A percentile compares a stretch with the other conserved stretches of the same genome.
phyloP scores from a whole-genome alignment of 2,329 filamentous ascomycete genomes.

The Huntiella abstrusa region DNA sequence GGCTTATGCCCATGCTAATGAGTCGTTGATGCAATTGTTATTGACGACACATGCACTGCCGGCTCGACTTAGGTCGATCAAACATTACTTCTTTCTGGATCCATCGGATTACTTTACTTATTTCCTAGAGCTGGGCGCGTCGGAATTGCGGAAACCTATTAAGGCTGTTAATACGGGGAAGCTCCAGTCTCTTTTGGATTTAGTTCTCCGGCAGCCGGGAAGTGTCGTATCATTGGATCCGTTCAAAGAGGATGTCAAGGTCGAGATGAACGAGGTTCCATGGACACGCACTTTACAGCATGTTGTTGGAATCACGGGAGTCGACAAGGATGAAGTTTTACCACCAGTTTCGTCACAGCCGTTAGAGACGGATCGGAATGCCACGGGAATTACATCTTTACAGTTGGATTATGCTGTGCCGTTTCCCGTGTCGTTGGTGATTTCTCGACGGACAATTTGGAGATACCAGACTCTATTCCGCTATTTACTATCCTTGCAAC shows the following conservation, averaged over 20 bases:
- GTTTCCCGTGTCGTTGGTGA: constrained; percentile 86
- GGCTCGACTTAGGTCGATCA: constrained; percentile 69
- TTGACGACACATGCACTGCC: constrained; percentile 85
- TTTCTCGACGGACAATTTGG: constrained; percentile 91
- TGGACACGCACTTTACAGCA: constrained; percentile 88
- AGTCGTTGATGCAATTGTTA: constrained; percentile 75
- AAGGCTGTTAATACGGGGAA: constrained; percentile 82
- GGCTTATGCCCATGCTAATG: constrained; percentile 89
- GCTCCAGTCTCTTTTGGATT: constrained; percentile 83
- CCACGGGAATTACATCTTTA: constrained; percentile 76
- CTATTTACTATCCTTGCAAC: constrained; percentile 73
- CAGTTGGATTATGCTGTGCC: constrained; percentile 90
- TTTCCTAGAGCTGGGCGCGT: constrained; percentile 79
- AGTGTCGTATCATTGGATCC: constrained; percentile 86
- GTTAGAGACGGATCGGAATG: constrained; percentile 68
- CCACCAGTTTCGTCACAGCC: constrained; percentile 49
- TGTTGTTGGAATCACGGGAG: constrained; percentile 88
- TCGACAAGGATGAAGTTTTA: constrained; percentile 74
- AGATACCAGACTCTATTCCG: constrained; percentile 92
- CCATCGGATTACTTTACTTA: constrained; percentile 96
- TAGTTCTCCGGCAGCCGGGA: constrained; percentile 88
- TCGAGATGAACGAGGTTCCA: constrained; percentile 88
- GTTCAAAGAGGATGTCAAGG: constrained; percentile 96
- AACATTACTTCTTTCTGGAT: constrained; percentile 98
- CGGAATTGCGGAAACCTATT: constrained; percentile 77